A percentile compares a stretch with the other conserved stretches of the same genome.
Conservation (phyloP, 2,329 filamentous ascomycete species). For the Phialophora verrucosa region DNA sequence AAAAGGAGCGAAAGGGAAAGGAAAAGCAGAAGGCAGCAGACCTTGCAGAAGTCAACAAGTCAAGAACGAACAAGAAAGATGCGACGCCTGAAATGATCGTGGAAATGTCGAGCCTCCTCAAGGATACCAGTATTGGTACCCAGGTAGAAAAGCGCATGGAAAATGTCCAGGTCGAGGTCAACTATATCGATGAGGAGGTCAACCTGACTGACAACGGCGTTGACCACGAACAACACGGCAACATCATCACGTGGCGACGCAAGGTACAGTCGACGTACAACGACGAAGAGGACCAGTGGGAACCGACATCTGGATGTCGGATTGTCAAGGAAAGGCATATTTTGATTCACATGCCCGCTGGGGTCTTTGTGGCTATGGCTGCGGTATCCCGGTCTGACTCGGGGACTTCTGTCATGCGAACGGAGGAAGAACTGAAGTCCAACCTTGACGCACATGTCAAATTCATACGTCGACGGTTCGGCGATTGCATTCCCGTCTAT, state of each 20-base stretch:
- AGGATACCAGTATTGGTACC: slow-evolving; percentile 51
- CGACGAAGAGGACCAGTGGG: slow-evolving; percentile 66
- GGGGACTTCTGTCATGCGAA: slow-evolving; percentile 42
- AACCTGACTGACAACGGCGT: slow-evolving; percentile 46
- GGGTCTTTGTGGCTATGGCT: slow-evolving; percentile 69
- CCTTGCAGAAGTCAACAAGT: slow-evolving; percentile 74
- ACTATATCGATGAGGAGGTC: slow-evolving; percentile 41
- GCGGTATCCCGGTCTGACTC: slow-evolving; percentile 11
- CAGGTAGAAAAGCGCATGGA: slow-evolving; percentile 53
- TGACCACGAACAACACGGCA: slow-evolving; percentile 40
- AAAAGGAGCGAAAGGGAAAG: slow-evolving; percentile 62
- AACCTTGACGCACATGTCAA: slow-evolving; percentile 65
- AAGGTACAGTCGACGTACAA: slow-evolving; percentile 70
- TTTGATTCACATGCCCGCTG: slow-evolving; percentile 66
- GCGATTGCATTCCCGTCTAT: slow-evolving; percentile 65
- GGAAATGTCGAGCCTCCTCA: slow-evolving; percentile 66
- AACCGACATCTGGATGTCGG: slow-evolving; percentile 58
- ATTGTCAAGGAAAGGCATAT: slow-evolving; percentile 64
- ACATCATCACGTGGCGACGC: slow-evolving; percentile 70
- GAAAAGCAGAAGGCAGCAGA: slow-evolving; percentile 71
- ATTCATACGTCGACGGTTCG: slow-evolving; percentile 61
- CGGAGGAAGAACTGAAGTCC: slow-evolving; percentile 48
- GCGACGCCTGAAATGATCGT: slow-evolving; percentile 79
- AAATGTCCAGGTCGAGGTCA: slow-evolving; percentile 49
- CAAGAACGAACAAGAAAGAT: slow-evolving; percentile 73